Conservation (phyloP, 306 rosid species). For the Mucuna pruriens region DNA sequence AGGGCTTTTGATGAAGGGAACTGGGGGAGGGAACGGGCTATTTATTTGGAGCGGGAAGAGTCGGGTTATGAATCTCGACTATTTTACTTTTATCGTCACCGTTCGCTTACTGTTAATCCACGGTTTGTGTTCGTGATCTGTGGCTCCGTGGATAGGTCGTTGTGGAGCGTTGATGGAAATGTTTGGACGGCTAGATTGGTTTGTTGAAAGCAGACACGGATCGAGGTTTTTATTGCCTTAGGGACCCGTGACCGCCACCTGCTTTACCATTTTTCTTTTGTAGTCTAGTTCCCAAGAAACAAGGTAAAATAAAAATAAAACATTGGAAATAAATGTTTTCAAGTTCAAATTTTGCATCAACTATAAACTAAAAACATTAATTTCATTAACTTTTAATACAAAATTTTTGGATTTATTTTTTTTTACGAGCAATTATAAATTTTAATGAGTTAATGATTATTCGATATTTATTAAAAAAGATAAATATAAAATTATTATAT, state of each 20-base stretch:
- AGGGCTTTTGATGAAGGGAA: background rate
- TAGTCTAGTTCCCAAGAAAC: no score
- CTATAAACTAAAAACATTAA: no score
- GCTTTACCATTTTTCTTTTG: background rate
- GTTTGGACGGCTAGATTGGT: background rate
- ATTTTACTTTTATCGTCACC: background rate
- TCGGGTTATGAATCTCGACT: background rate
- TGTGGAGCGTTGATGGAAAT: conserved; percentile 1
- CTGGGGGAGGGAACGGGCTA: background rate
- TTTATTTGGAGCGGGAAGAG: conserved; percentile 43
- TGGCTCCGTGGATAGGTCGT: background rate
- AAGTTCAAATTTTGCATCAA: no score
- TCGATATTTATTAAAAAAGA: no score
- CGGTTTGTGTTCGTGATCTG: background rate
- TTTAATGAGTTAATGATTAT: no score
- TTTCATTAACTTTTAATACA: no score
- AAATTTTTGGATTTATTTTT: no score
- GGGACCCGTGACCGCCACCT: background rate
- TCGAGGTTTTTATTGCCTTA: background rate
- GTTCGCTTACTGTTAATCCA: background rate
- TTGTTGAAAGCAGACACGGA: background rate
- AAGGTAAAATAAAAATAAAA: no score
- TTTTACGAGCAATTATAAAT: no score
- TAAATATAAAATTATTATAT: no score
- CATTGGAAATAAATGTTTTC: no score